These are phyloP conservation scores for Entonaema liquescens DNA, from an alignment of 495 filamentous ascomycete species.

Conservation along the genomic window DNA sequence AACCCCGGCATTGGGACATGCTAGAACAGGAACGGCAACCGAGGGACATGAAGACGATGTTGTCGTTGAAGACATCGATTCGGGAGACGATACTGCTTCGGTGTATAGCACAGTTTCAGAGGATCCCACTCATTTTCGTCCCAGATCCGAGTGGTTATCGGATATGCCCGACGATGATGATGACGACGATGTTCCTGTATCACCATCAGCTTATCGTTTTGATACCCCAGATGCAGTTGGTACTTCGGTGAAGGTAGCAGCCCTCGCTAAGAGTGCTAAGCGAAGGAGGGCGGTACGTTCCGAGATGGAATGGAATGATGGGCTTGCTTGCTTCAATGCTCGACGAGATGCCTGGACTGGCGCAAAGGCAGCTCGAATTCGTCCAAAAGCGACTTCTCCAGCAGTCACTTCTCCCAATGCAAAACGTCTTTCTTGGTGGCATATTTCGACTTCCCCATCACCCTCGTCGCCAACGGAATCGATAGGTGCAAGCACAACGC, in stretches of 20 bases:
- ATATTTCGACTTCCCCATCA: conserved; percentile 36
- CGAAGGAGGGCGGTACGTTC: conserved; percentile 70
- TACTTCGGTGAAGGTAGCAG: conserved; percentile 49
- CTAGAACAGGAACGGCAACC: neutral
- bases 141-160: conserved; percentile 58
- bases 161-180: conserved; percentile 56
- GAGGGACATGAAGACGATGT: conserved; percentile 8
- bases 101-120: conserved; percentile 58
- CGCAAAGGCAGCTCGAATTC: conserved; percentile 63
- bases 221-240: conserved; percentile 70
- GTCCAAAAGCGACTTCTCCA: conserved; percentile 46
- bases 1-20: neutral
- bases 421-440: conserved; percentile 47
- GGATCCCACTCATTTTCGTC: conserved; percentile 51
- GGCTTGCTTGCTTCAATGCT: conserved; percentile 76
- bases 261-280: conserved; percentile 60
- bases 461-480: conserved; percentile 42
- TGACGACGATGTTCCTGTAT: conserved; percentile 24
- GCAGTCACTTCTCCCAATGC: conserved; percentile 47
- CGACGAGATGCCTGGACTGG: conserved; percentile 88
- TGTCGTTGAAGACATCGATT: conserved; percentile 39
- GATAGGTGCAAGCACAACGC: conserved; percentile 23
- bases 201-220: conserved; percentile 65
- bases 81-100: conserved; percentile 51
- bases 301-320: conserved; percentile 85